Base-by-base conservation (phyloP, 192 early-diverging fungal genomes). In the Podochytrium sp. region DNA sequence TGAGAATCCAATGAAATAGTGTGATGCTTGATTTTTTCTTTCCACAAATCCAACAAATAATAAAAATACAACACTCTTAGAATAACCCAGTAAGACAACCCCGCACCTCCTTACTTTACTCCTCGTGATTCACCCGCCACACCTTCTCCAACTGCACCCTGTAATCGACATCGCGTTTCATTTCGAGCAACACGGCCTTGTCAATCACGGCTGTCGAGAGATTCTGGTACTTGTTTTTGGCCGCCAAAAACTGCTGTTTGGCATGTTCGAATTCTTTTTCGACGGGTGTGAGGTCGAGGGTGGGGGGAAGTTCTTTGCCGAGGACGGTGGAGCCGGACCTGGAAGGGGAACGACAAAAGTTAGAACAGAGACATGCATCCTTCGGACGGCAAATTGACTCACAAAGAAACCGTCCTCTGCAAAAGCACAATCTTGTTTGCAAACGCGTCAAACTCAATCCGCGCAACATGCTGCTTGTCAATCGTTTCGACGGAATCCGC, bases 161-260 rank as follows among this genome's bases (percentile, higher is more conserved):
- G 57, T 76, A 83, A 53, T 86, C 84, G 12, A 86, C 84, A 32
- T 69, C 80, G 39, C 81, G 74, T 71, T 86, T 86, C 84, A 86
- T 79, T 56, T 86, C 79, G 25, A 86, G 56, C 16, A 86, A 56
- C 2, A 82, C 84, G 2, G 84, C 81, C 52, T 86, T 86, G 76
- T 86, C 84, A 74, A 86, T 86, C 18, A 86, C 69, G 71, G 78
- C 78, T 2, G 84, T 86, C 40, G 70, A 75, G 29, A 81, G 58
- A 40, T 59, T 61, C 40, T 86, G 84, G 72, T 86, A 86, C 51
- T 75, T 67, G 18, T 47, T 71, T 53, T 82, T 83, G 20, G 81
- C 75, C 7, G 50, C 59, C 55, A 81, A 69, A 74, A 86, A 86
- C 33, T 78, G 79, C 7, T 42, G 37, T 18, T 82, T 66, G 1